Conservation (phyloP, 495 filamentous ascomycete genomes). For the Achaetomiella virescens region DNA sequence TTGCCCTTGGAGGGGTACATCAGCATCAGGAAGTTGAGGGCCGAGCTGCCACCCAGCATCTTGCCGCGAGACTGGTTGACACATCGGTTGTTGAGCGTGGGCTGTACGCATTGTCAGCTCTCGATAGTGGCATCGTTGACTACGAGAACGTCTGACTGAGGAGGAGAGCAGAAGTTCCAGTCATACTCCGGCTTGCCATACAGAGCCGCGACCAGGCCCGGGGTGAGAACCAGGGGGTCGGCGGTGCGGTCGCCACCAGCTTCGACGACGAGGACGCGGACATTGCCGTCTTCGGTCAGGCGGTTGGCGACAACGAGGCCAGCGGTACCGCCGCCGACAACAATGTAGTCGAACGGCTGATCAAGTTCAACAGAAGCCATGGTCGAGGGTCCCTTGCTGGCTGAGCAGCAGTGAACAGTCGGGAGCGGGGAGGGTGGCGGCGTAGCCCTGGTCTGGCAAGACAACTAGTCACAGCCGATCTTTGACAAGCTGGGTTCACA, state of each 20-base stretch:
- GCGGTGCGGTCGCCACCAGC: constrained; percentile 45
- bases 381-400: neutral
- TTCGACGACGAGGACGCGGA: constrained; percentile 48
- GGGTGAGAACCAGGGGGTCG: constrained; percentile 43
- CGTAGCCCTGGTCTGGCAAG: neutral
- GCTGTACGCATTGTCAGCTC: constrained; percentile 17
- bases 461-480: neutral
- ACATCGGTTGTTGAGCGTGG: constrained; percentile 28
- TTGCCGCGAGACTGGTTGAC: constrained; percentile 45
- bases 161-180: constrained; percentile 47
- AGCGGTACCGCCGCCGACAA: constrained; percentile 82
- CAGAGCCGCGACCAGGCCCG: constrained; percentile 38
- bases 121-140: neutral
- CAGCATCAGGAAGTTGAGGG: constrained; percentile 49
- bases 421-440: neutral
- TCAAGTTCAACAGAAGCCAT: constrained; percentile 14
- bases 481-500: neutral
- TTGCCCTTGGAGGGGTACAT: constrained; percentile 39
- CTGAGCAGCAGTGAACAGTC: neutral
- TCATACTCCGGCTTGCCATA: constrained; percentile 48
- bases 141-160: constrained; percentile 34
- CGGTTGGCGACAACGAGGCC: constrained; percentile 73
- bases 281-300: constrained; percentile 39
- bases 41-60: constrained; percentile 51
- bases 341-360: constrained; percentile 66